Conservation (phyloP, 768 basidiomycete genomes). For the Lactifluus volemus region DNA sequence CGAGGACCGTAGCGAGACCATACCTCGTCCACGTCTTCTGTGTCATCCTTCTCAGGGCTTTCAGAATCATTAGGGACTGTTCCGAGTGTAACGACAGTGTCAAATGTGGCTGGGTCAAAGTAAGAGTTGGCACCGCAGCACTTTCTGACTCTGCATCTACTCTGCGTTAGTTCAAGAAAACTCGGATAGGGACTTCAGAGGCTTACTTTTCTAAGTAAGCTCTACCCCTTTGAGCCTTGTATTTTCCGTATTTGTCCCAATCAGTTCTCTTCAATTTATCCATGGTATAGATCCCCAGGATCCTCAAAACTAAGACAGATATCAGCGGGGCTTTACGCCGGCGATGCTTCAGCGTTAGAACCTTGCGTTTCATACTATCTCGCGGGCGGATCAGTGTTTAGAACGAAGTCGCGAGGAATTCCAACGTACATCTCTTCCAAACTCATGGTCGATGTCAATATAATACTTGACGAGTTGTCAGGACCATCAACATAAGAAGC, state of each 20-base stretch:
- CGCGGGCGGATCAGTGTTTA: background rate
- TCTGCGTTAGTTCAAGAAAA: background rate
- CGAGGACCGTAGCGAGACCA: background rate
- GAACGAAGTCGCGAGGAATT: background rate
- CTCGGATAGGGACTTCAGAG: background rate
- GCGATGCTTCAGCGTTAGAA: background rate
- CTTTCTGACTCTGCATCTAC: constrained; percentile 8
- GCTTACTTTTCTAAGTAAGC: constrained; percentile 1
- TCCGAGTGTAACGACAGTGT: background rate
- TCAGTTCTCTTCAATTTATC: constrained; percentile 6
- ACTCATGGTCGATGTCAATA: constrained; percentile 11
- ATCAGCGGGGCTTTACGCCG: background rate
- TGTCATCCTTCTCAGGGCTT: background rate
- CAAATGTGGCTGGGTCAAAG: constrained; percentile 3
- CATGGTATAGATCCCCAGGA: constrained; percentile 6
- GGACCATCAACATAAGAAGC: background rate
- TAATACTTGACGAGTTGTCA: constrained; percentile 11
- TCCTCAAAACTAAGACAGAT: background rate
- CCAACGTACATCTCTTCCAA: constrained; percentile 7
- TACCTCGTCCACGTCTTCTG: constrained; percentile 10
- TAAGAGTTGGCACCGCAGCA: background rate
- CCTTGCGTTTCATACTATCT: constrained; percentile 10
- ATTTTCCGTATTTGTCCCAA: constrained; percentile 4
- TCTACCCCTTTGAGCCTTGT: background rate
- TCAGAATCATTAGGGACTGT: background rate